Percentiles rank a stretch among this genome's conserved stretches.
phyloP scores from a whole-genome alignment of 73 alveolate species.

The Paramecium sexaurelia region DNA sequence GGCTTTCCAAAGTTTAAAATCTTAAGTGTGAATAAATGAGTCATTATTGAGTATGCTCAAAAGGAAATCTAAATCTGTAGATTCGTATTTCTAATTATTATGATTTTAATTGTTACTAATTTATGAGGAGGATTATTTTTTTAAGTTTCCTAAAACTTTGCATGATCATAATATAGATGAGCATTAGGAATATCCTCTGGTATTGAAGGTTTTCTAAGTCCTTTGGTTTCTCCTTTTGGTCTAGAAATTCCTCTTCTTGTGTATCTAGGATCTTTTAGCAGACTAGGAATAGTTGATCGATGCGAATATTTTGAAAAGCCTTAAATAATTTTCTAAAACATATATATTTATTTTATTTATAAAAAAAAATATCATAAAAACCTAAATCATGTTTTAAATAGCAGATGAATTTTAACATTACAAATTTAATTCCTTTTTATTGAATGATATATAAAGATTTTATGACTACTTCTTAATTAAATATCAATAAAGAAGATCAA shows the following conservation, averaged over 20 bases:
- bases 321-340: slow-evolving; percentile 13
- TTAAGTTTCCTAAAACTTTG: neutral
- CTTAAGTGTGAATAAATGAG: neutral
- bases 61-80: neutral
- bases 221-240: neutral
- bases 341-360: neutral
- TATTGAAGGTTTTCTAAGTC: slow-evolving; percentile 32
- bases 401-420: too few relatives aligned
- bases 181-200: slow-evolving; percentile 25
- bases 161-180: slow-evolving; percentile 32
- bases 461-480: too few relatives aligned
- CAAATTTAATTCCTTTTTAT: too few relatives aligned
- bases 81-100: slow-evolving; percentile 2
- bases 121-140: neutral
- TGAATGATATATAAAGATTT: too few relatives aligned
- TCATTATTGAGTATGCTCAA: slow-evolving; percentile 24
- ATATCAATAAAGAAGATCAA: too few relatives aligned
- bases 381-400: too few relatives aligned
- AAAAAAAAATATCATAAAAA: neutral
- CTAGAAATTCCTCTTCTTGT: neutral
- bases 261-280: slow-evolving; percentile 23
- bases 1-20: slow-evolving; percentile 13
- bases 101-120: neutral
- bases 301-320: slow-evolving; percentile 40
- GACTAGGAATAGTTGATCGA: neutral